phyloP scores from a whole-genome alignment of 331 rosid species.

The Pyracantha coccinea region DNA sequence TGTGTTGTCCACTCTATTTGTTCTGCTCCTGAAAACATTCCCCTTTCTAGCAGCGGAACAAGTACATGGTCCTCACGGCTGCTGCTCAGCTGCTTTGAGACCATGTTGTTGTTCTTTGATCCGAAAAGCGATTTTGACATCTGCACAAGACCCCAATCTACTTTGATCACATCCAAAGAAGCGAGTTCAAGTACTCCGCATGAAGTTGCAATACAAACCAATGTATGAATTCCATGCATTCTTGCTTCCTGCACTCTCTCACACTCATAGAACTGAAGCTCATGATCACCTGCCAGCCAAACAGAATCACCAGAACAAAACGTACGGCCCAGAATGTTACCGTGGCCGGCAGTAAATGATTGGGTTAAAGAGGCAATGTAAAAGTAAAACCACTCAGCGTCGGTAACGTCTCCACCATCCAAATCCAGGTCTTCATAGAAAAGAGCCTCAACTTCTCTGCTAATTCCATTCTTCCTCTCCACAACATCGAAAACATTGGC shows the following conservation, averaged over 20 bases:
- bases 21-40: not conserved
- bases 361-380: conserved; percentile 26
- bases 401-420: not conserved
- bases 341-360: conserved; percentile 4
- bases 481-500: not conserved
- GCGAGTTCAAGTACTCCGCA: conserved; percentile 48
- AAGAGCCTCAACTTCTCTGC: not conserved
- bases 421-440: conserved; percentile 2
- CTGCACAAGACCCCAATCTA: conserved; percentile 32
- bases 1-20: not conserved
- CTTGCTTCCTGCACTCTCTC: conserved; percentile 50
- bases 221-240: conserved; percentile 30
- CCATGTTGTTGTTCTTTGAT: not conserved
- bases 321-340: conserved; percentile 18
- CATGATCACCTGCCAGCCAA: conserved; percentile 34
- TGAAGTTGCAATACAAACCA: conserved; percentile 26
- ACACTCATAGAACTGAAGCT: conserved; percentile 23
- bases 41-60: not conserved
- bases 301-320: conserved; percentile 23
- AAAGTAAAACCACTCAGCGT: conserved; percentile 42
- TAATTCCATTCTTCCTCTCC: conserved; percentile 1
- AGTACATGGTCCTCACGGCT: not conserved
- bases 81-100: not conserved
- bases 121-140: conserved; percentile 25
- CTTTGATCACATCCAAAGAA: conserved; percentile 23